A percentile compares a stretch with the other conserved stretches of the same genome.
phyloP scores from a whole-genome alignment of 2,329 filamentous ascomycete species.

The Cladorrhinum sp. region DNA sequence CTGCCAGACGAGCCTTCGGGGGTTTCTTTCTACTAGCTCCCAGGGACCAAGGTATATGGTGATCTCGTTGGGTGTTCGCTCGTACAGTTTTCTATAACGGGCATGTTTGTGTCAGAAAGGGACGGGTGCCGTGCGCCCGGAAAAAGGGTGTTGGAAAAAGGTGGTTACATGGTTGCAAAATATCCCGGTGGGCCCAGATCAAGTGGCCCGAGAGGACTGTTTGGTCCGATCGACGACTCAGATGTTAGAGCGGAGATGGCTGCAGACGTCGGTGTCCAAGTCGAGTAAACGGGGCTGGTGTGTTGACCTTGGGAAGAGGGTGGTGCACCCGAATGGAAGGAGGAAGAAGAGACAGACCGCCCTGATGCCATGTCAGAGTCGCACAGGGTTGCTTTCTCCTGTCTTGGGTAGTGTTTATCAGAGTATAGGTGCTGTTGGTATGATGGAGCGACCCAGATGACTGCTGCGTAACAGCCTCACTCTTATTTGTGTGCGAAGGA shows the following conservation, averaged over 20 bases:
- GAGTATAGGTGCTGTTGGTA: conserved; percentile 10
- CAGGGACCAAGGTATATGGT: conserved; percentile 53
- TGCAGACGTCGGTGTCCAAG: conserved; percentile 47
- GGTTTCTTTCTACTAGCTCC: conserved; percentile 47
- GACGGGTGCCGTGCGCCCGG: background rate
- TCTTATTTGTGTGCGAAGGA: background rate
- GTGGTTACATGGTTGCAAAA: conserved; percentile 50
- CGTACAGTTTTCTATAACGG: conserved; percentile 45
- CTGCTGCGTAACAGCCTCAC: background rate
- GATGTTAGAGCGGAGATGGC: conserved; percentile 40
- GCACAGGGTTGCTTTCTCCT: background rate
- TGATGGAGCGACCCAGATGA: background rate
- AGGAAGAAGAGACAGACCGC: conserved; percentile 42
- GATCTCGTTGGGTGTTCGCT: conserved; percentile 46
- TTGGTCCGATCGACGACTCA: conserved; percentile 37
- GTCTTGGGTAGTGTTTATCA: background rate
- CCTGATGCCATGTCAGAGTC: conserved; percentile 29
- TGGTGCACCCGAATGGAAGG: conserved; percentile 41
- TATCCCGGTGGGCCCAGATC: conserved; percentile 53
- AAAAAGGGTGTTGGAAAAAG: conserved; percentile 18
- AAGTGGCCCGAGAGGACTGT: conserved; percentile 42
- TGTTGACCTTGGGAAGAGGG: conserved; percentile 42
- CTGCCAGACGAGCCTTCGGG: conserved; percentile 51
- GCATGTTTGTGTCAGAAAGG: conserved; percentile 19
- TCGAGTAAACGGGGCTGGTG: conserved; percentile 43